These are phyloP conservation scores for Panaeolus papilionaceus DNA, from an alignment of 768 basidiomycete species.

Conservation along the genomic window DNA sequence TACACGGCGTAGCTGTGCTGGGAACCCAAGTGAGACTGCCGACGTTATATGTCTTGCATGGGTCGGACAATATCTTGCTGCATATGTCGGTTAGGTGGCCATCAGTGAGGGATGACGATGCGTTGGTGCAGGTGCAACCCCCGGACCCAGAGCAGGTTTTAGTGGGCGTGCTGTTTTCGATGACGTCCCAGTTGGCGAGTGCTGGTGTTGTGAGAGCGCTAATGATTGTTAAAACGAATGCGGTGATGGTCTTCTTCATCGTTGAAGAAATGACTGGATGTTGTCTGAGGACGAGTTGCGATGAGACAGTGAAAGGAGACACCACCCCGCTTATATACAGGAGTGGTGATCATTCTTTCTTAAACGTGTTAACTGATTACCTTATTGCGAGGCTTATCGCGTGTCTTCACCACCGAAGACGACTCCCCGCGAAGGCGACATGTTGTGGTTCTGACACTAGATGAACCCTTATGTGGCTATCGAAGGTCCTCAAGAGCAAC, in stretches of 20 bases:
- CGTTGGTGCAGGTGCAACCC: conserved; percentile 1
- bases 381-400: background rate
- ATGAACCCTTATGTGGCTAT: background rate
- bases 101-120: background rate
- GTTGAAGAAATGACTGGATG: background rate
- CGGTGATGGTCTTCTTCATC: background rate
- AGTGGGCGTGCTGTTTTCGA: background rate
- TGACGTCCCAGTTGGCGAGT: conserved; percentile 6
- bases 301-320: background rate
- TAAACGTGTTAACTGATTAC: background rate
- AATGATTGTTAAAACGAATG: background rate
- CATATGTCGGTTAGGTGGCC: conserved; percentile 4
- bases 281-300: background rate
- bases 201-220: background rate
- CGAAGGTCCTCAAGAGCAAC: no score
- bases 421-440: background rate
- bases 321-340: background rate
- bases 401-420: background rate
- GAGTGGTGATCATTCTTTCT: background rate
- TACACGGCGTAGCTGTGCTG: background rate
- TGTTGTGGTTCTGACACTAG: background rate
- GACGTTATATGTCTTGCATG: background rate
- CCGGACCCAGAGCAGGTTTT: background rate
- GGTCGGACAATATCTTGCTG: background rate
- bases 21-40: background rate